phyloP scores from a whole-genome alignment of 1,139 yeast species.

The Yamadazyma triangularis region DNA sequence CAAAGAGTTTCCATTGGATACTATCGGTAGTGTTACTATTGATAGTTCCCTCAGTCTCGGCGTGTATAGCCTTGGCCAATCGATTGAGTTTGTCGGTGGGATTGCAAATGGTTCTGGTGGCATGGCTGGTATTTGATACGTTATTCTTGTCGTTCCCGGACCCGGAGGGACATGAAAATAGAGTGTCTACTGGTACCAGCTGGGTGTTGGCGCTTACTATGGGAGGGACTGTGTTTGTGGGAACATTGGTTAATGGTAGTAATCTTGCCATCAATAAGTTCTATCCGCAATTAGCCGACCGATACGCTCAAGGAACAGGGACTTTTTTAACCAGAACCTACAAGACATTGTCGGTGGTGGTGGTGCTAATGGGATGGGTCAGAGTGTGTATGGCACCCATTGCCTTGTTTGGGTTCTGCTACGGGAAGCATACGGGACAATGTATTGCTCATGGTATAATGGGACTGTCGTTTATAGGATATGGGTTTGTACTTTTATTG shows the following conservation, averaged over 20 bases:
- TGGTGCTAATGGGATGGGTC: conserved; percentile 57
- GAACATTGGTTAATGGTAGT: conserved; percentile 52
- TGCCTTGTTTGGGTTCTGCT: conserved; percentile 78
- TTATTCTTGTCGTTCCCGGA: conserved; percentile 59
- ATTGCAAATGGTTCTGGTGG: conserved; percentile 44
- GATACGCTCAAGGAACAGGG: conserved; percentile 5
- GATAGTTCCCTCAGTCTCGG: conserved; percentile 50
- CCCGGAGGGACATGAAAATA: conserved; percentile 53
- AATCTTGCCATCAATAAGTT: conserved; percentile 37
- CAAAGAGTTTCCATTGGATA: conserved; percentile 65
- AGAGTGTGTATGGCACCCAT: conserved; percentile 78
- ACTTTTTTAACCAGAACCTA: conserved; percentile 21
- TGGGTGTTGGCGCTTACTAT: conserved; percentile 52
- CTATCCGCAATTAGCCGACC: conserved; percentile 28
- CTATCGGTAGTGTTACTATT: conserved; percentile 41
- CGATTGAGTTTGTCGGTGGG: conserved; percentile 40
- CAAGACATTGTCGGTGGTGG: conserved; percentile 41
- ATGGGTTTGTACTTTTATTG: conserved; percentile 66
- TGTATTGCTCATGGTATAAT: conserved; percentile 95
- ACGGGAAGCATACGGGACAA: conserved; percentile 73
- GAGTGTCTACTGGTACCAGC: conserved; percentile 61
- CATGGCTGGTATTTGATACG: conserved; percentile 53
- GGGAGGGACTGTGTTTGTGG: conserved; percentile 47
- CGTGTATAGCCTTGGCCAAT: conserved; percentile 53
- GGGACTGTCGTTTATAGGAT: conserved; percentile 83